Evolutionary conservation across 140 eudicot genomes (phyloP).

Genomic region (Anethum foeniculum): DNA sequence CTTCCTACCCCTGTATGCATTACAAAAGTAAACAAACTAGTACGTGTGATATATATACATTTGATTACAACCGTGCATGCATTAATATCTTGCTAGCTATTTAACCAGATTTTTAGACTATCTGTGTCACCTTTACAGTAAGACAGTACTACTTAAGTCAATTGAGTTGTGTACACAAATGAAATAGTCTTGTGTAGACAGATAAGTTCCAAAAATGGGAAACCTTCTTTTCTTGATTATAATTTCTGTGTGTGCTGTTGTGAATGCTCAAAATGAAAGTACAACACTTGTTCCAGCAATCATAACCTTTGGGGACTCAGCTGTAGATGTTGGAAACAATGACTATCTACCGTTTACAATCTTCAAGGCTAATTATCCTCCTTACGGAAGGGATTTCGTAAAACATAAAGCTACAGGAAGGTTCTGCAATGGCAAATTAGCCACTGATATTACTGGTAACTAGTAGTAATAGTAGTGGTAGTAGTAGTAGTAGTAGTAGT

Average conservation of each 20-base stretch:
- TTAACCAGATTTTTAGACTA: background rate
- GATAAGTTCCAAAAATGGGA: background rate
- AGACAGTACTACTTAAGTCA: background rate
- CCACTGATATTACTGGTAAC: constrained; percentile 89
- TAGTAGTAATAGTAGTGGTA: too few relatives aligned
- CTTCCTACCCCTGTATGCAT: background rate
- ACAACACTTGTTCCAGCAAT: constrained; percentile 70
- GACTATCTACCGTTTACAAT: constrained; percentile 60
- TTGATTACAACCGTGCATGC: background rate
- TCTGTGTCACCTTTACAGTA: background rate
- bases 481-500: too few relatives aligned
- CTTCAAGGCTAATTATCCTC: constrained; percentile 84
- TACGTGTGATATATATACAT: background rate
- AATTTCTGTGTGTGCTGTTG: constrained; percentile 12
- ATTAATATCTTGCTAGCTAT: constrained; percentile 8
- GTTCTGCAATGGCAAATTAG: constrained; percentile 93
- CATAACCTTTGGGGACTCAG: constrained; percentile 76
- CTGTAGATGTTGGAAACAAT: constrained; percentile 87
- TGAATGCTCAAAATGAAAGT: constrained; percentile 40
- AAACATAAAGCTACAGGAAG: constrained; percentile 74
- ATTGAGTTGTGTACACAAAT: background rate
- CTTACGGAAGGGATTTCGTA: constrained; percentile 81
- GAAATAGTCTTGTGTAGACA: background rate
- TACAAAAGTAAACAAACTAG: background rate
- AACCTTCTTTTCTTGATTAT: constrained; percentile 5